Percentiles rank a stretch among this genome's conserved stretches.
Evolutionary conservation across 768 basidiomycete genomes (phyloP).

Genomic region (Boletus rubropictus): DNA sequence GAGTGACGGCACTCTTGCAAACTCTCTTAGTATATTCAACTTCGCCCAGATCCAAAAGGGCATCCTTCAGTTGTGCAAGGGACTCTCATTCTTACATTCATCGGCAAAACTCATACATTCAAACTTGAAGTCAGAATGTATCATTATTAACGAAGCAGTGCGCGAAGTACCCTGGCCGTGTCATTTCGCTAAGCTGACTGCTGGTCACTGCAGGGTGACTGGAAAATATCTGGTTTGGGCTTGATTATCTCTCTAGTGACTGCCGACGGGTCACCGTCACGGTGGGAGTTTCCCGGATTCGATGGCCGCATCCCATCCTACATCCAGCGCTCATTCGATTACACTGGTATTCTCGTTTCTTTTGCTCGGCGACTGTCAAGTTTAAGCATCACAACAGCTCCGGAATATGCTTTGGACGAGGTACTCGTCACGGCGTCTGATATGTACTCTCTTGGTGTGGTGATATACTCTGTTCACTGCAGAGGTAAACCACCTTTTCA

Average conservation of each 20-base stretch:
- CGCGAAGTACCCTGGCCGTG: conserved; percentile 24
- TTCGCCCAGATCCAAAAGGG: conserved; percentile 84
- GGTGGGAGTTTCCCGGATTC: conserved; percentile 88
- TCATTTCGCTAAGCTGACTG: background rate
- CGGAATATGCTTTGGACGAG: conserved; percentile 93
- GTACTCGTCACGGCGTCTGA: conserved; percentile 82
- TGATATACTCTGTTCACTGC: conserved; percentile 88
- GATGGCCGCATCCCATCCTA: conserved; percentile 76
- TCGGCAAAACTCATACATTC: conserved; percentile 91
- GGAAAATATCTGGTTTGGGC: conserved; percentile 92
- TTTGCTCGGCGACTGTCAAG: background rate
- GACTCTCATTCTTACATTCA: conserved; percentile 83
- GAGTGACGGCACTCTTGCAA: conserved; percentile 16
- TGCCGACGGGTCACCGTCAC: conserved; percentile 64
- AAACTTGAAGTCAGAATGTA: conserved; percentile 80
- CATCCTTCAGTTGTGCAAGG: conserved; percentile 87
- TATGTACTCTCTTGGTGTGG: conserved; percentile 87
- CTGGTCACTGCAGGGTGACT: conserved; percentile 73
- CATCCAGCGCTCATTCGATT: conserved; percentile 90
- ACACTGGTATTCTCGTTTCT: conserved; percentile 58
- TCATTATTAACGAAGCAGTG: conserved; percentile 86
- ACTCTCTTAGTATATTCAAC: conserved; percentile 4
- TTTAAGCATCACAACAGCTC: conserved; percentile 48
- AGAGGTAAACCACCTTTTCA: conserved; percentile 84
- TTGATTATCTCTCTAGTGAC: conserved; percentile 72